These are phyloP conservation scores for Camelina hispida DNA, from an alignment of 345 rosid genomes.

Conservation along the genomic window DNA sequence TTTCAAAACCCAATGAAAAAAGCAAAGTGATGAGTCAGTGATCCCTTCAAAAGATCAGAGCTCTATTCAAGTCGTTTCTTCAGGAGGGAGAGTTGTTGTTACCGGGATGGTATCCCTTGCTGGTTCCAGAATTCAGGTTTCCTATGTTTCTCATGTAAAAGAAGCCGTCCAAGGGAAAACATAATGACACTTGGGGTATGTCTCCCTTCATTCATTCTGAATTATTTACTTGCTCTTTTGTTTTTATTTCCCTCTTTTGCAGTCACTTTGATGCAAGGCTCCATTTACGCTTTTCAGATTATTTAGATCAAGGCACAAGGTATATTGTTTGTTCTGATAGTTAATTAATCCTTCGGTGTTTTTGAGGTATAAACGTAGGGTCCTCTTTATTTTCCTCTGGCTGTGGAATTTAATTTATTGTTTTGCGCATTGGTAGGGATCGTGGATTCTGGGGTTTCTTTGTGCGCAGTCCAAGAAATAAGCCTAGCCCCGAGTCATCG, in stretches of 20 bases:
- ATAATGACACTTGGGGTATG: conserved; percentile 72
- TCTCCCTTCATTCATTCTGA: too few species aligned
- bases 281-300: too few species aligned
- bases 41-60: conserved; percentile 49
- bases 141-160: conserved; percentile 79
- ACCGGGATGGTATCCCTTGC: conserved; percentile 82
- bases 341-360: conserved; percentile 2
- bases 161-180: conserved; percentile 95
- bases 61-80: conserved; percentile 52
- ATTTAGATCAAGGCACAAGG: conserved; percentile 60
- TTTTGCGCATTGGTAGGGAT: conserved; percentile 47
- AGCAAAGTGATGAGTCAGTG: conserved; percentile 49
- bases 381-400: conserved; percentile 33
- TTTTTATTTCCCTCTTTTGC: too few species aligned
- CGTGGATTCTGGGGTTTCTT: conserved; percentile 71
- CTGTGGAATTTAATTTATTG: conserved; percentile 16
- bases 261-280: background rate
- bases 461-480: conserved; percentile 47
- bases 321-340: conserved; percentile 36
- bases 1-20: conserved; percentile 63
- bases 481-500: conserved; percentile 47
- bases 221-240: too few species aligned
- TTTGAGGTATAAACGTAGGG: conserved; percentile 15
- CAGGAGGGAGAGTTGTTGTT: conserved; percentile 57
- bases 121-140: conserved; percentile 75